Evolutionary conservation across 2,329 filamentous ascomycete genomes (phyloP), one percentile per base, ranked within the genome.

Genomic region (Cladosporium sp.): DNA sequence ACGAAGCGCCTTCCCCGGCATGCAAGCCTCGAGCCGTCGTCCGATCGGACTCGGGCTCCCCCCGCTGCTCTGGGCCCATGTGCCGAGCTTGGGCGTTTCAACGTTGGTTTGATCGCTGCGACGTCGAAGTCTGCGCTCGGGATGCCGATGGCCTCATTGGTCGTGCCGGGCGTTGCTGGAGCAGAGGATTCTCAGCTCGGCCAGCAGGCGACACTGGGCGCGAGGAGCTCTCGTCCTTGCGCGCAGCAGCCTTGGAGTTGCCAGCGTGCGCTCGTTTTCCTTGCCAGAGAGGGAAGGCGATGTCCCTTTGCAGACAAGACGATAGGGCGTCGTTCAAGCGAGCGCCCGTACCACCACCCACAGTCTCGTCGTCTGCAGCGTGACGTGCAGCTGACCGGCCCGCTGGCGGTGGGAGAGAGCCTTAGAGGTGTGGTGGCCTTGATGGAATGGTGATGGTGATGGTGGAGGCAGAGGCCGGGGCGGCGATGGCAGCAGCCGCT

Each of bases 341-440:
- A 61, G 21, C 41, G 28, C 41, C 59, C 41, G 59, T 60, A 47
- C 41, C 38, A 60, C 59, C 38, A 26, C n/a, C 24, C 41, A 18
- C 18, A 26, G 28, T 7, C n/a, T 21, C 38, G 28, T 51, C 59
- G 30, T 38, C 44, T 28, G 59, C 30, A 51, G 44, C 59, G 59
- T 62, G 59, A 62, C 59, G 59, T 52, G 59, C 59, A 62, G 52
- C 52, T 55, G 52, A 55, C 26, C 59, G 59, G 59, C 18, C 59
- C 55, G 55, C 55, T 41, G 55, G 55, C 11, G 55, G n/a, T 38
- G 30, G 30, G n/a, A 34, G 51, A 55, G 51, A 55, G 41, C 41
- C 41, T 47, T 47, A 18, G 41, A 12, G 41, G 8, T 55, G 52
- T 30, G 7, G 18, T 47, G 34, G 4, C 34, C 12, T 36, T 4